These are phyloP conservation scores for Candida sonorensis DNA, from an alignment of 805 yeast genomes.

Conservation along the genomic window DNA sequence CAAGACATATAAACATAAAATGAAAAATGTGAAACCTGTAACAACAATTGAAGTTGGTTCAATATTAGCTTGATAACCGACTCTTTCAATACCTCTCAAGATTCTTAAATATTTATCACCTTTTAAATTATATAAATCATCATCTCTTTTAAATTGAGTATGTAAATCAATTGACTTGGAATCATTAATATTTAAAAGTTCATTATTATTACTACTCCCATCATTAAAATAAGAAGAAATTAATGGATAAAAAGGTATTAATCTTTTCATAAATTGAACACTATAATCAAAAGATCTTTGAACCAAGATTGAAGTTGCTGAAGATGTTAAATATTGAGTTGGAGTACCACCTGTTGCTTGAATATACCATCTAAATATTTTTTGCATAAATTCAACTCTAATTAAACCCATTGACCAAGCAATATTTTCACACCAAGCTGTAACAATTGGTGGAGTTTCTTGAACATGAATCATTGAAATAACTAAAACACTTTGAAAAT, in stretches of 20 bases:
- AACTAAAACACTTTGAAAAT: conserved; percentile 84
- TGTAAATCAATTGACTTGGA: too few species aligned
- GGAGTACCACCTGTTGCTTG: conserved; percentile 90
- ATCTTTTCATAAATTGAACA: conserved; percentile 6
- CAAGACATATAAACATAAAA: conserved; percentile 67
- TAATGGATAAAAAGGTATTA: conserved; percentile 14
- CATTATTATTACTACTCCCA: too few species aligned
- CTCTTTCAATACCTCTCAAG: conserved; percentile 79
- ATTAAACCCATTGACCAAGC: conserved; percentile 96
- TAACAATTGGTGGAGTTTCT: conserved; percentile 85
- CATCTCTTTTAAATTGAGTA: conserved; percentile 15
- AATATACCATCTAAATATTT: conserved; percentile 76
- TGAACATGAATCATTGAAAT: conserved; percentile 82
- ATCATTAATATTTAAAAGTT: too few species aligned
- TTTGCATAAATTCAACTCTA: conserved; percentile 73
- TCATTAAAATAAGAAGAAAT: too few species aligned
- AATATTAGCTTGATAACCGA: conserved; percentile 68
- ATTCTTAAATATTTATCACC: conserved; percentile 59
- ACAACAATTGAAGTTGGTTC: conserved; percentile 80
- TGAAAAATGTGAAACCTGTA: conserved; percentile 84
- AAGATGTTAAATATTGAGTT: conserved; percentile 52
- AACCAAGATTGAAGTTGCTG: conserved; percentile 61
- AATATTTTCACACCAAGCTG: conserved; percentile 86
- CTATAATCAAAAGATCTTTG: conserved; percentile 49
- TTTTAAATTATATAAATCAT: conserved; percentile 30